Evolutionary conservation across 768 basidiomycete genomes (phyloP).

Genomic region (Suillus placidus): DNA sequence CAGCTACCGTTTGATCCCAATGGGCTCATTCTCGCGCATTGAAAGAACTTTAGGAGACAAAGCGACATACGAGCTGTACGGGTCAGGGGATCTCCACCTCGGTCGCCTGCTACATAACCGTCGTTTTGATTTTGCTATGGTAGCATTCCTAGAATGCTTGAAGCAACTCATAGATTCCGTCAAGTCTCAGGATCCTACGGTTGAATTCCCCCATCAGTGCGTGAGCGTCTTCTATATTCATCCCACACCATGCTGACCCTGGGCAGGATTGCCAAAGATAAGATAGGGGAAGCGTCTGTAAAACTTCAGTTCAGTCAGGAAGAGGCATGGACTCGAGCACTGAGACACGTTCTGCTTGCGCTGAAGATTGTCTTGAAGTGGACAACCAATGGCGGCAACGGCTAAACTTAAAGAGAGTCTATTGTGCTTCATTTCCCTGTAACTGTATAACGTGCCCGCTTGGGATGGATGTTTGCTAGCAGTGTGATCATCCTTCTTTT

Average conservation of each 20-base stretch:
- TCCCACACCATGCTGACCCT: neutral
- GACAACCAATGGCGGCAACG: constrained; percentile 77
- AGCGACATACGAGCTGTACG: constrained; percentile 88
- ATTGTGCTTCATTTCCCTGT: neutral
- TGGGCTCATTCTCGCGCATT: constrained; percentile 94
- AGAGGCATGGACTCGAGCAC: constrained; percentile 92
- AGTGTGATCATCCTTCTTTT: constrained; percentile 20
- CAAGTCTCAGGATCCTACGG: constrained; percentile 64
- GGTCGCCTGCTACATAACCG: constrained; percentile 91
- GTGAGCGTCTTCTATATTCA: constrained; percentile 35
- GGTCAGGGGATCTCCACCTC: constrained; percentile 89
- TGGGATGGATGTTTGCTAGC: neutral
- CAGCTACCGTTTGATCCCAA: constrained; percentile 89
- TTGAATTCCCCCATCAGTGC: constrained; percentile 88
- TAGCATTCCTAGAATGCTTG: constrained; percentile 92
- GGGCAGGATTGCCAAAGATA: constrained; percentile 84
- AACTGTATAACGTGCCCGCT: neutral
- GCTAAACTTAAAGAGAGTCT: constrained; percentile 43
- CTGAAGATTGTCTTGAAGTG: constrained; percentile 88
- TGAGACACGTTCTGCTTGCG: constrained; percentile 88
- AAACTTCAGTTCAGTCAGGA: constrained; percentile 95
- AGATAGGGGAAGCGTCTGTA: constrained; percentile 93
- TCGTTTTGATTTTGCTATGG: constrained; percentile 95
- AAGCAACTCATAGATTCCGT: constrained; percentile 90
- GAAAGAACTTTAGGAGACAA: constrained; percentile 84